These are phyloP conservation scores for Saprolegnia diclina DNA, from an alignment of 352 stramenopile species.

Conservation along the genomic window DNA sequence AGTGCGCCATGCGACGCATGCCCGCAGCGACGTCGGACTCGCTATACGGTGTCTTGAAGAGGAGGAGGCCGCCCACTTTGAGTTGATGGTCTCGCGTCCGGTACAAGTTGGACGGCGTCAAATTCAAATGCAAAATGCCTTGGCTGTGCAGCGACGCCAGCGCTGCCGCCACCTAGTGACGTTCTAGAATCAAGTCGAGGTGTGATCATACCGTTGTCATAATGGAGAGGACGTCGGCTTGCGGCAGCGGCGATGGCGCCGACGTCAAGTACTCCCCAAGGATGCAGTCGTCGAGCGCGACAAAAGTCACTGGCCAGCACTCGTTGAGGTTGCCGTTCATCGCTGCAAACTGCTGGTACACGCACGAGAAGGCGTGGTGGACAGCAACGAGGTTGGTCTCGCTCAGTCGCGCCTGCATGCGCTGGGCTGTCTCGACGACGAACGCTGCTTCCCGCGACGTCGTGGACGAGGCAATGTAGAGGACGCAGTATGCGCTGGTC, in stretches of 20 bases:
- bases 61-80: conserved; percentile 19
- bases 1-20: neutral
- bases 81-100: neutral
- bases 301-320: conserved; percentile 24
- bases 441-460: neutral
- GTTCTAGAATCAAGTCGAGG: neutral
- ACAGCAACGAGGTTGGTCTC: neutral
- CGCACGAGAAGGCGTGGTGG: conserved; percentile 15
- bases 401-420: neutral
- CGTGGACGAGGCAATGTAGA: neutral
- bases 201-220: neutral
- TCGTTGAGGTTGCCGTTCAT: conserved; percentile 21
- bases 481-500: neutral
- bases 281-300: conserved; percentile 12
- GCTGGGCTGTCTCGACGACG: neutral
- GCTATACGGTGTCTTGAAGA: conserved; percentile 15
- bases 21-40: neutral
- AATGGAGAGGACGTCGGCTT: conserved; percentile 14
- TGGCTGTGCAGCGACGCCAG: conserved; percentile 20
- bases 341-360: conserved; percentile 25
- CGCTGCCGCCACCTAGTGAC: conserved; percentile 4
- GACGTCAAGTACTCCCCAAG: conserved; percentile 1
- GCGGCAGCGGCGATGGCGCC: neutral
- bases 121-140: conserved; percentile 7
- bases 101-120: conserved; percentile 17